Conservation (phyloP, 257 asterid species). For the Solanum lycopersicoides region DNA sequence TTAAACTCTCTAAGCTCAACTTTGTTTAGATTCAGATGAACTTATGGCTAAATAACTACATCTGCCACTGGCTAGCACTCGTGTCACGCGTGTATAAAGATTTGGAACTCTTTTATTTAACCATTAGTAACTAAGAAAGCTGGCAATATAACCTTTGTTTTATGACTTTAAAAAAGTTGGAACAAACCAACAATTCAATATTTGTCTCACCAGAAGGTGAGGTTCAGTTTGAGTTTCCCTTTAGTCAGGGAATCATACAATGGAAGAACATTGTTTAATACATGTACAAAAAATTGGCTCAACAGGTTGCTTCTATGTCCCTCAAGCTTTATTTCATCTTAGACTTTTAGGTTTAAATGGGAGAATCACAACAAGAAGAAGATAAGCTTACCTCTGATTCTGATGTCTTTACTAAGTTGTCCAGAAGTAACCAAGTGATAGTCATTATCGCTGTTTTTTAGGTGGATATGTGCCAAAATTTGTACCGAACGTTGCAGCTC, state of each 20-base stretch:
- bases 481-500: neutral
- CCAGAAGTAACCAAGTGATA: slow-evolving; percentile 6
- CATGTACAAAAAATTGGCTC: neutral
- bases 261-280: neutral
- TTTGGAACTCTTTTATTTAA: neutral
- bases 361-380: neutral
- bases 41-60: neutral
- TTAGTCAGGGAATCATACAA: neutral
- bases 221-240: neutral
- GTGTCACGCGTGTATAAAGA: neutral
- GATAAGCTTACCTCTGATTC: neutral
- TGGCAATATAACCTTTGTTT: neutral
- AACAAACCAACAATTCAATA: neutral
- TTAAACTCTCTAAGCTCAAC: neutral
- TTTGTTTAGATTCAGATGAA: neutral
- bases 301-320: neutral
- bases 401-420: slow-evolving; percentile 16
- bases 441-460: slow-evolving; percentile 3
- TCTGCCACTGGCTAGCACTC: neutral
- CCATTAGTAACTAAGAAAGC: neutral
- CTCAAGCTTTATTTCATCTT: slow-evolving; percentile 14
- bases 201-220: neutral
- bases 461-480: neutral
- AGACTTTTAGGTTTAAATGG: neutral
- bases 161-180: neutral